phyloP scores from a whole-genome alignment of 352 stramenopile species.

The Globisporangium megalacanthum region DNA sequence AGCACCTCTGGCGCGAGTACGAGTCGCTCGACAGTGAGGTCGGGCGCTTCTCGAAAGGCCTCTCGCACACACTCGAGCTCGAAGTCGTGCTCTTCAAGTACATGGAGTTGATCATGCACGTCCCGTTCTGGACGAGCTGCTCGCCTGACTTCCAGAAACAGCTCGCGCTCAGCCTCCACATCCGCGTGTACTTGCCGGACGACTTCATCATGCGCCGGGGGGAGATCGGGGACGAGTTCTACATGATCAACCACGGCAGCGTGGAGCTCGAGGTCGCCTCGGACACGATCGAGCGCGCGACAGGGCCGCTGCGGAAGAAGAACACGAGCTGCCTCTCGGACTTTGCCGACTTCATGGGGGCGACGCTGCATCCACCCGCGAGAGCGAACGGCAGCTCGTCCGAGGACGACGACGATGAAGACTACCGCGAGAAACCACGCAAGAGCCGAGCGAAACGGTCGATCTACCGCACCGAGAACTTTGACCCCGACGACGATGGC shows the following conservation, averaged over 20 bases:
- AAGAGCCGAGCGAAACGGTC: neutral
- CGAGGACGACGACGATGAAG: neutral
- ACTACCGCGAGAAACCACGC: neutral
- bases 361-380: neutral
- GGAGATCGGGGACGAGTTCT: constrained; percentile 49
- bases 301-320: neutral
- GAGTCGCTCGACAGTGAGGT: constrained; percentile 52
- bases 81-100: constrained; percentile 74
- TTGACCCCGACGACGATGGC: constrained; percentile 1
- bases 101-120: constrained; percentile 44
- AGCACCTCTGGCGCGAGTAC: constrained; percentile 61
- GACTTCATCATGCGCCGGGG: constrained; percentile 53
- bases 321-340: neutral
- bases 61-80: constrained; percentile 59
- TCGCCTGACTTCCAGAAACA: constrained; percentile 51
- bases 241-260: constrained; percentile 55
- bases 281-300: constrained; percentile 16
- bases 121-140: constrained; percentile 31
- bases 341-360: too few relatives aligned
- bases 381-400: neutral
- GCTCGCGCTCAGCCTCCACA: constrained; percentile 34
- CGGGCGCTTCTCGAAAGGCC: constrained; percentile 40
- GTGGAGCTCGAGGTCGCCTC: constrained; percentile 24
- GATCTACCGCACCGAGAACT: constrained; percentile 4
- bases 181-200: constrained; percentile 54